Evolutionary conservation across 257 asterid species (phyloP).

Genomic region (Gentiana straminea): DNA sequence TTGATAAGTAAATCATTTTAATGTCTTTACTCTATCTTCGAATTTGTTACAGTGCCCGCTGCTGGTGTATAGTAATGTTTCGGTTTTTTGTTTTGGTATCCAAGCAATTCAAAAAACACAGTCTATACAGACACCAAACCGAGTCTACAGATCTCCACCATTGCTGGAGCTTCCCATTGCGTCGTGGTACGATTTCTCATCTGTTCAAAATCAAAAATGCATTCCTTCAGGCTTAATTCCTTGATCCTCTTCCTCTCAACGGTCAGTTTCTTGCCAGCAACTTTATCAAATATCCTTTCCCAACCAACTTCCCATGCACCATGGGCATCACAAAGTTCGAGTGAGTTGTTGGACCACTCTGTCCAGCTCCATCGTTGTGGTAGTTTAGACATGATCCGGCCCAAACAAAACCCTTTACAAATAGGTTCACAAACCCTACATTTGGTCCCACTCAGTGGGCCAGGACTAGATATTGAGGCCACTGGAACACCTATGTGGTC

Average conservation of each 20-base stretch:
- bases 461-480: conserved; percentile 64
- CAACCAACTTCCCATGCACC: conserved; percentile 68
- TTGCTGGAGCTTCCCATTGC: conserved; percentile 57
- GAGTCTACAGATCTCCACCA: conserved; percentile 44
- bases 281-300: conserved; percentile 49
- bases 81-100: no score
- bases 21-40: no score
- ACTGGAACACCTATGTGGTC: conserved; percentile 61
- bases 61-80: no score
- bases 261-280: conserved; percentile 42
- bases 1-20: no score
- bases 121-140: conserved; percentile 17
- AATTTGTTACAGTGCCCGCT: no score
- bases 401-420: conserved; percentile 56
- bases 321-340: conserved; percentile 71
- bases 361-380: conserved; percentile 77
- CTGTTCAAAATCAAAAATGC: conserved; percentile 46
- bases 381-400: conserved; percentile 43
- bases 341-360: conserved; percentile 46
- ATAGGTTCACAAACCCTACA: conserved; percentile 77
- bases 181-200: conserved; percentile 34
- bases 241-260: conserved; percentile 29
- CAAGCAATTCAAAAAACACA: no score
- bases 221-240: conserved; percentile 36
- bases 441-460: conserved; percentile 76